Percentiles rank a stretch among this genome's conserved stretches.
These are phyloP conservation scores for Nakazawaea holstii DNA, from an alignment of 805 yeast species.

Conservation along the genomic window DNA sequence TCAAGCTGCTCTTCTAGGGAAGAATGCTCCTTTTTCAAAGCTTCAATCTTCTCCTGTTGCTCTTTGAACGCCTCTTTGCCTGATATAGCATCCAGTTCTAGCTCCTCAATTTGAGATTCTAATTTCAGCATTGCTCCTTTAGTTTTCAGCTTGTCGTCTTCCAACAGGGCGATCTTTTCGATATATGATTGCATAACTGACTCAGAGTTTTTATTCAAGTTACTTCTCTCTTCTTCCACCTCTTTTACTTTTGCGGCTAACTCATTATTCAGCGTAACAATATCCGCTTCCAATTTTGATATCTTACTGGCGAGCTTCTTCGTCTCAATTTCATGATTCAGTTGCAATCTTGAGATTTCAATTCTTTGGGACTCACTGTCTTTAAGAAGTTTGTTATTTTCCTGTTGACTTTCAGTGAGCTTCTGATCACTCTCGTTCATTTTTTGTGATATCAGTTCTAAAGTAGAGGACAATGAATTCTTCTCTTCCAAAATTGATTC, in stretches of 20 bases:
- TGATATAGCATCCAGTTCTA: neutral
- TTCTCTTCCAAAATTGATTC: slow-evolving; percentile 25
- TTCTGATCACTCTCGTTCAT: slow-evolving; percentile 17
- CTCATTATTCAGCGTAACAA: slow-evolving; percentile 25
- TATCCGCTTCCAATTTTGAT: slow-evolving; percentile 22
- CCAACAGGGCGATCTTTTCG: slow-evolving; percentile 38
- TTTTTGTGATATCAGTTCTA: slow-evolving; percentile 27
- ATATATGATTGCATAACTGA: slow-evolving; percentile 43
- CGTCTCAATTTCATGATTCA: neutral
- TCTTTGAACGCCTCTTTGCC: neutral
- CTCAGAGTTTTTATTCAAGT: slow-evolving; percentile 44
- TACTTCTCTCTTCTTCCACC: slow-evolving; percentile 45
- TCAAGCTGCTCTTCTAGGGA: slow-evolving; percentile 7
- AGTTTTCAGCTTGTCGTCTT: slow-evolving; percentile 22
- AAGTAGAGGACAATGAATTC: slow-evolving; percentile 25
- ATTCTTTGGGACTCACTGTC: neutral
- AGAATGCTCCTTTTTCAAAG: slow-evolving; percentile 2
- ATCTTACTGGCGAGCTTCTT: slow-evolving; percentile 11
- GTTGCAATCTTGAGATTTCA: slow-evolving; percentile 8
- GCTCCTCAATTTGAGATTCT: slow-evolving; percentile 9
- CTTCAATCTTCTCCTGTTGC: neutral
- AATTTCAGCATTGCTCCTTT: slow-evolving; percentile 12
- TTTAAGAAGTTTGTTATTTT: neutral
- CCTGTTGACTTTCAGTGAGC: slow-evolving; percentile 1
- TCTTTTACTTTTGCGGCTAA: slow-evolving; percentile 34